phyloP scores from a whole-genome alignment of 2,329 filamentous ascomycete genomes.

The Aspergillus uvarum region DNA sequence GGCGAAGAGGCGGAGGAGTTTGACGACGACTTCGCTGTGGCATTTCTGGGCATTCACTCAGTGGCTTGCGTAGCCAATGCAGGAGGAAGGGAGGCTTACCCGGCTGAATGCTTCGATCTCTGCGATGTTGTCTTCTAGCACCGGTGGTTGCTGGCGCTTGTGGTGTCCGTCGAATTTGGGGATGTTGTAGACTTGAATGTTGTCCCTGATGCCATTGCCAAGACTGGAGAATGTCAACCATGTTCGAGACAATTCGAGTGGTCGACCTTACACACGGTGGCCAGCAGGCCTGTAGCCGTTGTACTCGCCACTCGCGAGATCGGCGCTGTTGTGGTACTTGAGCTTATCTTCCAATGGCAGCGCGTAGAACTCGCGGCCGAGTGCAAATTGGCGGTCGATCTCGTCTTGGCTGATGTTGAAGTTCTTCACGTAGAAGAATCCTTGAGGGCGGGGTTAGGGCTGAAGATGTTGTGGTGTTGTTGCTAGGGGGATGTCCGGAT shows the following conservation, averaged over 20 bases:
- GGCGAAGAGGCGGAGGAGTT: slow-evolving; percentile 60
- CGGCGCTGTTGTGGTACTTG: slow-evolving; percentile 50
- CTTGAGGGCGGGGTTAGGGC: slow-evolving; percentile 23
- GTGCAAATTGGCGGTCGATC: slow-evolving; percentile 61
- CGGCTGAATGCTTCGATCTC: slow-evolving; percentile 59
- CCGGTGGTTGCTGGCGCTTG: slow-evolving; percentile 47
- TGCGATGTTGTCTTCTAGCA: slow-evolving; percentile 51
- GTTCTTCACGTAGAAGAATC: slow-evolving; percentile 65
- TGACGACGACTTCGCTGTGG: slow-evolving; percentile 34
- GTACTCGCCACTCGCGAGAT: slow-evolving; percentile 55
- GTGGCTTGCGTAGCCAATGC: too few species aligned
- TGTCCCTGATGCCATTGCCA: slow-evolving; percentile 51
- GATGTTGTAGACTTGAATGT: slow-evolving; percentile 61
- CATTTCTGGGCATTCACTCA: slow-evolving; percentile 24
- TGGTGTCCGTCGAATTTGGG: slow-evolving; percentile 56
- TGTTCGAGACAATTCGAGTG: not conserved
- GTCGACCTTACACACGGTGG: slow-evolving; percentile 31
- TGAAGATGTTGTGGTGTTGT: slow-evolving; percentile 1
- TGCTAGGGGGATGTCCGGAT: not conserved
- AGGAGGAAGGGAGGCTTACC: slow-evolving; percentile 13
- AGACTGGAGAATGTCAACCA: slow-evolving; percentile 19
- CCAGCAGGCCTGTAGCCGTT: slow-evolving; percentile 57
- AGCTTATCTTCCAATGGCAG: slow-evolving; percentile 60
- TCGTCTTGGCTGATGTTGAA: slow-evolving; percentile 62
- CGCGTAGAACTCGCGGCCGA: slow-evolving; percentile 59